These are phyloP conservation scores for Russula olivacea DNA, from an alignment of 768 basidiomycete genomes.

Conservation along the genomic window DNA sequence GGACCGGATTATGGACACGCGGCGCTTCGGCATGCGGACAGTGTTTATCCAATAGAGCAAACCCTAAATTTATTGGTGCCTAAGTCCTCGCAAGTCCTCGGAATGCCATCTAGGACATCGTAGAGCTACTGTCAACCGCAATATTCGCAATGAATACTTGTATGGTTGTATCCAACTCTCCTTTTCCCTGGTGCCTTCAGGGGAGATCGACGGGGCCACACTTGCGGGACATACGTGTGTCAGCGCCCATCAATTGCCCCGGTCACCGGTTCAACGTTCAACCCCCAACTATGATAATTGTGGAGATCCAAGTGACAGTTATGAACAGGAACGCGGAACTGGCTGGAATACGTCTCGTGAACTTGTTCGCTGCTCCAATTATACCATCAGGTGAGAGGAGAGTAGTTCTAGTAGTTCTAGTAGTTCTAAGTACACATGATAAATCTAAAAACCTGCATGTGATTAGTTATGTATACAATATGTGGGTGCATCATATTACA, in stretches of 20 bases:
- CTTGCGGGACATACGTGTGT: not conserved
- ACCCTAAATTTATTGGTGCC: too few species aligned
- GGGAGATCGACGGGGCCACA: not conserved
- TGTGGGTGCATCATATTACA: conserved; percentile 5
- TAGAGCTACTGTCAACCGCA: too few species aligned
- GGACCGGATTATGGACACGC: not conserved
- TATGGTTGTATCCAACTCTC: not conserved
- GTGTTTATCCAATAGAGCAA: too few species aligned
- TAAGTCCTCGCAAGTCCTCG: too few species aligned
- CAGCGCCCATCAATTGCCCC: not conserved
- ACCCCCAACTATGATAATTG: not conserved
- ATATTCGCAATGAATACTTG: too few species aligned
- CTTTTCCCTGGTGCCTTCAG: not conserved
- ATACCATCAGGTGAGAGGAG: not conserved
- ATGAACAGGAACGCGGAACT: not conserved
- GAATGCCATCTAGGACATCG: too few species aligned
- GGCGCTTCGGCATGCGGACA: not conserved
- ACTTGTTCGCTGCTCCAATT: not conserved
- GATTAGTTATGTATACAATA: not conserved
- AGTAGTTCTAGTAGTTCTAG: not conserved
- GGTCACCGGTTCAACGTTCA: not conserved
- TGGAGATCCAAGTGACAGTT: not conserved
- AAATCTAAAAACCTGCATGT: not conserved
- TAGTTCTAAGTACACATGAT: not conserved
- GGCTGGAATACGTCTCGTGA: not conserved